phyloP scores from a whole-genome alignment of 2,329 filamentous ascomycete genomes.

The Ceratocystis cubensis region DNA sequence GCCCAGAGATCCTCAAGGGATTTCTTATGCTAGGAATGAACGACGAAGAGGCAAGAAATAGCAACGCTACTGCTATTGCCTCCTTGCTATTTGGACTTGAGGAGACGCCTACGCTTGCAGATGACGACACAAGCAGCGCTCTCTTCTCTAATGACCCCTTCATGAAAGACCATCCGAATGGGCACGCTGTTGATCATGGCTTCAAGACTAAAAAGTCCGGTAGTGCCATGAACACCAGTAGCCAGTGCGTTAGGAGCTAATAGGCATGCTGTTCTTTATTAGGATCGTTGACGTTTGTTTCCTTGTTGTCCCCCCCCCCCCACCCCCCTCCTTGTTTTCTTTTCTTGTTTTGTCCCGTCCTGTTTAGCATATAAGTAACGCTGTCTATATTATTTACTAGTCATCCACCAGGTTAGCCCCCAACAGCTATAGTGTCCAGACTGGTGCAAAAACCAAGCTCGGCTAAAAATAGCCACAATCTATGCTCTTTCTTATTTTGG shows the following conservation, averaged over 20 bases:
- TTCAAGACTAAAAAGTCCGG: background rate
- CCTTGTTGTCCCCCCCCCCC: background rate
- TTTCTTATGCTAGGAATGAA: background rate
- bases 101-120: background rate
- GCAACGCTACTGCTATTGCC: slow-evolving; percentile 1
- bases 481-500: slow-evolving; percentile 1
- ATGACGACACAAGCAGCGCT: background rate
- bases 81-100: background rate
- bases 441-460: background rate
- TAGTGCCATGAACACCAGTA: background rate
- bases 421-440: background rate
- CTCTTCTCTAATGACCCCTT: background rate
- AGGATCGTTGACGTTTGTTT: background rate
- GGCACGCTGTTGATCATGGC: background rate
- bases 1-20: background rate
- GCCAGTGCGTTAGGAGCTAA: background rate
- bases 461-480: background rate
- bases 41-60: background rate
- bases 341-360: background rate
- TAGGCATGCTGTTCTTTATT: background rate
- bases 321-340: too few relatives aligned
- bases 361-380: background rate
- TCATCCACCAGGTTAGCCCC: too few relatives aligned
- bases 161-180: background rate
- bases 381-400: background rate